These are phyloP conservation scores for Martiniozyma asiatica DNA, from an alignment of 1,139 yeast genomes.

Conservation along the genomic window DNA sequence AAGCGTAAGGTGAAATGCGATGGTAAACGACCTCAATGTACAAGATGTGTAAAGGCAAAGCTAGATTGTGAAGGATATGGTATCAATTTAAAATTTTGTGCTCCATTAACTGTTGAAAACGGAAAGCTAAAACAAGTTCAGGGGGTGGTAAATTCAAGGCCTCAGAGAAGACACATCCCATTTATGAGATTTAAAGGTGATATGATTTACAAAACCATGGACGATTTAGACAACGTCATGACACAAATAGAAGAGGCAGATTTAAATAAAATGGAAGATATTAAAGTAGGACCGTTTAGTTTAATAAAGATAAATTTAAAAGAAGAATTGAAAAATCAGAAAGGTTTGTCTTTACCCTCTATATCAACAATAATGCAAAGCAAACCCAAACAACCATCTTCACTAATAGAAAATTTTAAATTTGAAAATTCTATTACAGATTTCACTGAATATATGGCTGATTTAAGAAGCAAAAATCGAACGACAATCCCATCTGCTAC, in stretches of 20 bases:
- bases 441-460: no score
- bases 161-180: slow-evolving; percentile 50
- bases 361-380: slow-evolving; percentile 1
- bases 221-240: slow-evolving; percentile 85
- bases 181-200: slow-evolving; percentile 51
- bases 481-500: no score
- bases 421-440: not conserved
- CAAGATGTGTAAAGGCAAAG: slow-evolving; percentile 27
- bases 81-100: slow-evolving; percentile 65
- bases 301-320: slow-evolving; percentile 24
- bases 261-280: slow-evolving; percentile 41
- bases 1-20: slow-evolving; percentile 22
- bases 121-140: slow-evolving; percentile 4
- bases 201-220: slow-evolving; percentile 51
- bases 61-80: slow-evolving; percentile 70
- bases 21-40: slow-evolving; percentile 18
- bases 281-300: slow-evolving; percentile 64
- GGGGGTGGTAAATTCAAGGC: slow-evolving; percentile 12
- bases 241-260: no score
- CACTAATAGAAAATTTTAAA: not conserved
- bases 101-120: slow-evolving; percentile 24
- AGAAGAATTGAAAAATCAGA: not conserved
- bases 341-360: no score
- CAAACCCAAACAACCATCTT: not conserved
- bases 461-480: no score